phyloP scores from a whole-genome alignment of 768 basidiomycete genomes.

The Calocera cornea region DNA sequence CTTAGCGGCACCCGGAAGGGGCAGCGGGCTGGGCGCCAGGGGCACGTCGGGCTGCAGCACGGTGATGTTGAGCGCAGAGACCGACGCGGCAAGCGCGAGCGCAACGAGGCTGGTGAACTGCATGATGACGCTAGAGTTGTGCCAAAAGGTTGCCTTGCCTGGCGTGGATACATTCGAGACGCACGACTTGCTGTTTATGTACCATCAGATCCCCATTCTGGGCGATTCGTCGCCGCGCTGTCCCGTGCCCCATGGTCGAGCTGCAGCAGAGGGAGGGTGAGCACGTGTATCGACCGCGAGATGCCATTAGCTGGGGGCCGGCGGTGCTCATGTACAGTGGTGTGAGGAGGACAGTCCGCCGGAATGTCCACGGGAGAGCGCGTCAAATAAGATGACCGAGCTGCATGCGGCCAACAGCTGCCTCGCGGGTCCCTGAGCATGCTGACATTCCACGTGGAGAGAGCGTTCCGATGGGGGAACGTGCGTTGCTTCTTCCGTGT shows the following conservation, averaged over 20 bases:
- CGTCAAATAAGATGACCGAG: background rate
- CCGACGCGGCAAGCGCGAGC: conserved; percentile 5
- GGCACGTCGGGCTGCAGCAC: conserved; percentile 14
- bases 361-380: background rate
- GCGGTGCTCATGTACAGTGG: background rate
- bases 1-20: conserved; percentile 5
- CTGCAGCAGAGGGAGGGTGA: background rate
- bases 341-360: background rate
- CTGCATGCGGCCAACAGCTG: background rate
- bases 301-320: background rate
- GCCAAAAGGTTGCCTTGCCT: background rate
- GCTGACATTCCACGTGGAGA: background rate
- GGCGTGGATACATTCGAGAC: background rate
- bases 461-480: background rate
- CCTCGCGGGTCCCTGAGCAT: background rate
- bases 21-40: conserved; percentile 10
- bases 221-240: background rate
- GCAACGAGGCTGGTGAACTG: background rate
- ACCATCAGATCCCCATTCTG: background rate
- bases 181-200: conserved; percentile 5
- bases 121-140: background rate
- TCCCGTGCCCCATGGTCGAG: background rate
- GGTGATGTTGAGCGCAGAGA: conserved; percentile 6
- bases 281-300: background rate
- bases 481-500: background rate